Base-by-base conservation (phyloP, 345 rosid genomes). In the Dovyalis caffra region DNA sequence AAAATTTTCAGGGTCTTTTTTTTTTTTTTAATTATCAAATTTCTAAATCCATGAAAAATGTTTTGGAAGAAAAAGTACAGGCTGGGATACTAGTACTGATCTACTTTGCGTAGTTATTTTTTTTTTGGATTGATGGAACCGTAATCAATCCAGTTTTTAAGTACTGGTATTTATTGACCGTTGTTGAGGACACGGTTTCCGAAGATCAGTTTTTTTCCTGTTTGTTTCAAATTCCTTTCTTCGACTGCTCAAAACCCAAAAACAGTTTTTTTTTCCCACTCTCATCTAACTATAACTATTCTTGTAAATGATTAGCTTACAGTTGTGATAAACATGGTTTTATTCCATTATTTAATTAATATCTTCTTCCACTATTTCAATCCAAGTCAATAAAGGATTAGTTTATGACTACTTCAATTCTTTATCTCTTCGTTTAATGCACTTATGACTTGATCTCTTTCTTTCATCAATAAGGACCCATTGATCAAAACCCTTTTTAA, bases 111-210 rank as follows among this genome's bases (percentile, higher is more conserved):
- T n/a, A n/a, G n/a, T n/a, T n/a, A n/a, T 14, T 60, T 38, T 3
- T 6, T 6, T 26, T 18, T 80, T 74, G 71, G 73, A 78, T 60
- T 81, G 75, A 68, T 68, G 40, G 72, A 74, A 76, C 78, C 73
- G 78, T 74, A 64, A 76, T 79, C 74, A 65, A 73, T 78, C 75
- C 32, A 34, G 37, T 70, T 75, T 74, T 63, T 35, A 63, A 35
- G 69, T 60, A 70, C 26, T 61, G 6, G 20, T 29, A 62, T 79
- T 65, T 62, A 38, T 60, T 31, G 76, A 63, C 73, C 70, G 81
- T 74, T 68, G 73, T 68, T 80, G 77, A 66, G 66, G n/a, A n/a
- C 86, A 76, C 84, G 75, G 65, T 85, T 85, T 75, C 84, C 86
- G 34, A 82, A 81, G 62, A 67, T 70, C 43, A 77, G 78, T 77